These are phyloP conservation scores for Talaromyces sp. DNA, from an alignment of 2,329 filamentous ascomycete species.

Conservation along the genomic window DNA sequence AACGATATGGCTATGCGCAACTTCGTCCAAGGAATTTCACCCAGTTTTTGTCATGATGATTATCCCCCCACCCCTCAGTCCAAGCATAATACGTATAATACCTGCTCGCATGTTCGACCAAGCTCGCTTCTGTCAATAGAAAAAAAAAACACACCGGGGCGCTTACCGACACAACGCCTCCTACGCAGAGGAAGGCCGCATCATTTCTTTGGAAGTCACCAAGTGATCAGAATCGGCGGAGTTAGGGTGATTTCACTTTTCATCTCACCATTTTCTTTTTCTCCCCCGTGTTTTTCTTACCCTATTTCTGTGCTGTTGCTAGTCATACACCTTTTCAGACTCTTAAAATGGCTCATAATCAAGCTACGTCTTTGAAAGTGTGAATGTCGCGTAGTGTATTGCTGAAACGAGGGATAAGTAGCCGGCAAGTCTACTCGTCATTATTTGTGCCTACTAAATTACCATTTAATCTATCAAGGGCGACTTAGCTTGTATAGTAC, in stretches of 20 bases:
- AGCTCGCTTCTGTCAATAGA: slow-evolving; percentile 14
- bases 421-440: neutral
- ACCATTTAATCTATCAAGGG: neutral
- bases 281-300: slow-evolving; percentile 1
- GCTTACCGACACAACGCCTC: slow-evolving; percentile 15
- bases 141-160: slow-evolving; percentile 16
- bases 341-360: slow-evolving; percentile 15
- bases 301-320: slow-evolving; percentile 7
- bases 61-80: slow-evolving; percentile 3
- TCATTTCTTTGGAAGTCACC: slow-evolving; percentile 13
- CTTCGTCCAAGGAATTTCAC: neutral
- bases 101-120: slow-evolving; percentile 15
- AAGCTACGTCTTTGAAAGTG: slow-evolving; percentile 14
- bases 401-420: neutral
- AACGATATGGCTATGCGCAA: neutral
- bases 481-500: neutral
- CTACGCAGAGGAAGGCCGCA: slow-evolving; percentile 6
- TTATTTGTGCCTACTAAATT: too few species aligned
- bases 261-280: slow-evolving; percentile 5
- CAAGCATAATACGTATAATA: slow-evolving; percentile 22
- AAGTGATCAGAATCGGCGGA: slow-evolving; percentile 17
- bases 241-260: slow-evolving; percentile 17
- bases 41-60: slow-evolving; percentile 15
- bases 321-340: slow-evolving; percentile 13
- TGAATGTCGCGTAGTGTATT: neutral